Conservation (phyloP, 306 rosid genomes). For the Albizia julibrissin region DNA sequence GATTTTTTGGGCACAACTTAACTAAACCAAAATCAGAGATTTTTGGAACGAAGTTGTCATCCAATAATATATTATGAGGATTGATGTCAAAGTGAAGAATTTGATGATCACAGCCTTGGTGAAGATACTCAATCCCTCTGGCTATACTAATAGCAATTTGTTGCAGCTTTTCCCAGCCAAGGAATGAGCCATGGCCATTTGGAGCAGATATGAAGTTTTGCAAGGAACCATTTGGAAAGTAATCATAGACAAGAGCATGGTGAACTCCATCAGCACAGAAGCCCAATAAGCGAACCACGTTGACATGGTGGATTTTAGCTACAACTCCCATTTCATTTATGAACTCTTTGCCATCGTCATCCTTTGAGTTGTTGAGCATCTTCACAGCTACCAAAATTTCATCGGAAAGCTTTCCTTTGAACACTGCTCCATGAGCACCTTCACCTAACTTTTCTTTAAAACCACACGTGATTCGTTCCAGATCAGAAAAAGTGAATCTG, state of each 20-base stretch:
- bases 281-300: slow-evolving; percentile 36
- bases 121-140: slow-evolving; percentile 41
- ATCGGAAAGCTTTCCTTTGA: too few species aligned
- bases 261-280: not conserved
- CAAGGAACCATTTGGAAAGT: too few species aligned
- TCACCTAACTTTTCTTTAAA: too few species aligned
- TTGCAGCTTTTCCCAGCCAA: not conserved
- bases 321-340: slow-evolving; percentile 35
- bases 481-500: too few species aligned
- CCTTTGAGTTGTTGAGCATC: too few species aligned
- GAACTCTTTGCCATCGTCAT: too few species aligned
- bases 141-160: slow-evolving; percentile 26
- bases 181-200: too few species aligned
- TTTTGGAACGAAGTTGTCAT: slow-evolving; percentile 27
- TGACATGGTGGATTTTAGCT: slow-evolving; percentile 36
- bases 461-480: too few species aligned
- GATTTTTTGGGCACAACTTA: slow-evolving; percentile 30
- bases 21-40: slow-evolving; percentile 38
- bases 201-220: too few species aligned
- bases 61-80: slow-evolving; percentile 32
- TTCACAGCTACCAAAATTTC: too few species aligned
- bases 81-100: slow-evolving; percentile 39
- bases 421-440: too few species aligned
- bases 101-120: slow-evolving; percentile 31
- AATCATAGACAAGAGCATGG: too few species aligned